Conservation (phyloP, 371 early-diverging fungal genomes). For the Zychaea mexicana region DNA sequence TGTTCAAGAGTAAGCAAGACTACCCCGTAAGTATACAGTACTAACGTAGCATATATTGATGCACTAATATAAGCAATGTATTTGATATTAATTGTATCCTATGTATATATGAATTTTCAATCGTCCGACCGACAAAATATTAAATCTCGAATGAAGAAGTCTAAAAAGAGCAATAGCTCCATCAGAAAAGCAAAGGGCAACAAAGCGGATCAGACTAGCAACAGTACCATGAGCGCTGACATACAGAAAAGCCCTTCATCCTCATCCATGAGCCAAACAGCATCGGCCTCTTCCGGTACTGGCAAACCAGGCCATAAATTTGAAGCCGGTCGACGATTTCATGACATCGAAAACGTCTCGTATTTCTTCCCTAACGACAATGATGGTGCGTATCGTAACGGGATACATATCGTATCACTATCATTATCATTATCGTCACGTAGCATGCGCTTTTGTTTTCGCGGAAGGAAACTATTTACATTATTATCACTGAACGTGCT, state of each 20-base stretch:
- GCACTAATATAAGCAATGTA: no score
- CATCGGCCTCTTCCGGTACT: background rate
- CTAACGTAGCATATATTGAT: background rate
- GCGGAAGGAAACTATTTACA: no score
- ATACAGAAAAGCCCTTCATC: background rate
- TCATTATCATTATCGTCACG: no score
- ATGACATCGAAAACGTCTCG: constrained; percentile 40
- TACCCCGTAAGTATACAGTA: background rate
- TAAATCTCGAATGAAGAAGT: no score
- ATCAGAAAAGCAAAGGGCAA: background rate
- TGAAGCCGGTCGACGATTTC: constrained; percentile 48
- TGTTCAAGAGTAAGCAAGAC: background rate
- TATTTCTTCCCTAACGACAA: constrained; percentile 59
- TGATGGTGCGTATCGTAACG: constrained; percentile 32
- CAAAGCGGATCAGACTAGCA: background rate
- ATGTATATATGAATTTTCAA: no score
- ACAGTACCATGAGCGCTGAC: background rate
- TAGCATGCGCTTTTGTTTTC: no score
- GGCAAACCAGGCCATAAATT: constrained; percentile 24
- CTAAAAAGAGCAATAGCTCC: background rate
- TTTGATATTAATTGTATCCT: no score
- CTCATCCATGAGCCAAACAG: background rate
- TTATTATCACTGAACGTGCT: no score
- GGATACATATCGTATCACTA: no score
- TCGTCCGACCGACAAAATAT: no score